Evolutionary conservation across 768 basidiomycete genomes (phyloP), one percentile per base, ranked within the genome.

Genomic region (Collybia sp.): DNA sequence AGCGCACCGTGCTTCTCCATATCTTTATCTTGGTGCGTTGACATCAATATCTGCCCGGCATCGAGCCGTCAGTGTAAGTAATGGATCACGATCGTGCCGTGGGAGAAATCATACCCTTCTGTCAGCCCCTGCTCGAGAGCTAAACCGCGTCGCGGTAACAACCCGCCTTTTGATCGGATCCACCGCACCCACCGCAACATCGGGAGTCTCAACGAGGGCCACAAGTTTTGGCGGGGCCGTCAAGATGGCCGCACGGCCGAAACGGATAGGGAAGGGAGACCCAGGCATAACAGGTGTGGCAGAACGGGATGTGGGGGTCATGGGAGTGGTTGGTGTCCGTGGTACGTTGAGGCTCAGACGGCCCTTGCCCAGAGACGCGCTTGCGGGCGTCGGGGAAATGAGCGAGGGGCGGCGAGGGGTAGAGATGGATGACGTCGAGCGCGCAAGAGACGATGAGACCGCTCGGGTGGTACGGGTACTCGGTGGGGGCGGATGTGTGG

Each of bases 151-250:
- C 6, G 88, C 87, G 44, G 89, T 92, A 12, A 91, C 85, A 1
- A 93, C 88, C 40, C 92, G 70, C 54, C 86, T 72, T 73, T 93
- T 90, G 61, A 75, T 71, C 13, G 88, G 81, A 62, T 94, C 92
- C 8, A 93, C 87, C 17, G 91, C 88, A 8, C 92, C 92, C 32
- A 91, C 80, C n/a, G 83, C 90, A 8, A 92, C 83, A 59, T 93
- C 92, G 0, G 90, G 88, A 9, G 88, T 92, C 62, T 88, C 88
- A 13, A 93, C 84, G 25, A 93, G 68, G 3, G 85, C 88, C 13
- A 93, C 77, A 20, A 93, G 66, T 58, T 83, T 83, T 12, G 92
- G 91, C n/a, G 89, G 86, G 12, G 85, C 85, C 10, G 85, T 89
- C 64, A 92, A 64, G 37, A 87, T 82, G 12, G 87, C 81, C 0